A percentile compares a stretch with the other conserved stretches of the same genome.
These are phyloP conservation scores for Hordeum pubiflorum DNA, from an alignment of 202 grass and related monocot species.

Conservation along the genomic window DNA sequence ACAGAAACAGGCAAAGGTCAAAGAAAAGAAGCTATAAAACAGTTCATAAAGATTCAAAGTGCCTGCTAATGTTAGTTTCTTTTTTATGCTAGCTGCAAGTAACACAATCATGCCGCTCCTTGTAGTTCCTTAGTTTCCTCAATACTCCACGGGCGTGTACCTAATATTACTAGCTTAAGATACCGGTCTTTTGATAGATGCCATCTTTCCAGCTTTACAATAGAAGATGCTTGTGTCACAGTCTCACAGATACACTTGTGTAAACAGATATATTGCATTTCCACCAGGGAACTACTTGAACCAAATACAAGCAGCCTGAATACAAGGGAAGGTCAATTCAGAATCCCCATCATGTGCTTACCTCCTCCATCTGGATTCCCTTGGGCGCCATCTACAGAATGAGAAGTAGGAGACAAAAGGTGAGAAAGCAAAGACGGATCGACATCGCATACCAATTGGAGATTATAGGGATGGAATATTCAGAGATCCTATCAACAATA, in stretches of 20 bases:
- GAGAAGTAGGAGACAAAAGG: neutral
- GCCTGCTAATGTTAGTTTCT: neutral
- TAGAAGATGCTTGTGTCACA: neutral
- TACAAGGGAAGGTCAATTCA: constrained; percentile 30
- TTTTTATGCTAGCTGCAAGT: constrained; percentile 15
- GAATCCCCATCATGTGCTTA: constrained; percentile 19
- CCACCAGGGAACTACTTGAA: constrained; percentile 26
- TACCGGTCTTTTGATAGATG: constrained; percentile 10
- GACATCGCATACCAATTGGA: neutral
- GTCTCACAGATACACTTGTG: neutral
- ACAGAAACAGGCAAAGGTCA: constrained; percentile 1
- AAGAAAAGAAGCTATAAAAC: constrained; percentile 1
- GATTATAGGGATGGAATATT: neutral
- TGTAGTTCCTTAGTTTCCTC: neutral
- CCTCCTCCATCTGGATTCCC: constrained; percentile 80
- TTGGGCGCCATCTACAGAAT: constrained; percentile 64
- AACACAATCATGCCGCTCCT: neutral
- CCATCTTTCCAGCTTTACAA: neutral
- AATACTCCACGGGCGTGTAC: neutral
- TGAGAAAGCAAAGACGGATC: neutral
- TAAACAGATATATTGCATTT: constrained; percentile 4
- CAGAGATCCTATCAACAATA: neutral
- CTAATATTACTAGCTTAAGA: neutral
- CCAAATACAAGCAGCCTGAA: constrained; percentile 9
- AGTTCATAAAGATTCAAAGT: neutral